Evolutionary conservation across 441 rosid species (phyloP), one percentile per base, ranked within the genome.

Genomic region (Erodium texanum): DNA sequence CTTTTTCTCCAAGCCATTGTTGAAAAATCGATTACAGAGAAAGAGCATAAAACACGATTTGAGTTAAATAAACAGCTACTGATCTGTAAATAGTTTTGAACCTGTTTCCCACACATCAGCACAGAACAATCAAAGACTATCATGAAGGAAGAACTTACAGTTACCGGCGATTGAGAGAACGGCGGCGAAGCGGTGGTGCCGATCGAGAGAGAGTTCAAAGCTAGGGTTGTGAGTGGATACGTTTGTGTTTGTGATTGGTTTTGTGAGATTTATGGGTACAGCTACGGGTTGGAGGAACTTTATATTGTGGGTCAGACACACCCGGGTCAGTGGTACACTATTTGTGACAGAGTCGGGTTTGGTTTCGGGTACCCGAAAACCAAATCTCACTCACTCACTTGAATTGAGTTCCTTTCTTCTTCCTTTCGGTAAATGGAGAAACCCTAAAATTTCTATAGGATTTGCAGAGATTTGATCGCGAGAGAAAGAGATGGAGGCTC

Each of bases 401-500:
- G 12, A 3, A 11, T 52, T 5, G 12, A 61, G 29, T 24, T 12
- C 34, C 27, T 23, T 23, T 8, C 23, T 24, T 16, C 14, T 61
- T 16, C 20, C 14, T 14, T 10, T 3, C 11, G 16, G 15, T n/a
- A 10, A 10, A 22, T 61, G 29, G 29, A 32, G 64, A 61, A 61
- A 61, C 64, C 64, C 64, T 61, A 61, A 61, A 19, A 61, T 19
- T 14, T 22, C 14, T 12, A 12, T 27, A 23, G 27, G 24, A 19
- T 22, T 61, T 61, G 15, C 61, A 54, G 61, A 54, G 22, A 19
- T 54, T 19, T 5, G 23, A 7, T 2, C 22, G 22, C 9, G 61
- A 18, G 61, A 54, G 23, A 41, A 38, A 9, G 18, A 22, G 8
- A 81, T 86, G 89, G 89, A 86, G 69, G 54, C 74, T 52, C 89